Conservation (phyloP, 768 basidiomycete genomes). For the Hygrocybe punicea region DNA sequence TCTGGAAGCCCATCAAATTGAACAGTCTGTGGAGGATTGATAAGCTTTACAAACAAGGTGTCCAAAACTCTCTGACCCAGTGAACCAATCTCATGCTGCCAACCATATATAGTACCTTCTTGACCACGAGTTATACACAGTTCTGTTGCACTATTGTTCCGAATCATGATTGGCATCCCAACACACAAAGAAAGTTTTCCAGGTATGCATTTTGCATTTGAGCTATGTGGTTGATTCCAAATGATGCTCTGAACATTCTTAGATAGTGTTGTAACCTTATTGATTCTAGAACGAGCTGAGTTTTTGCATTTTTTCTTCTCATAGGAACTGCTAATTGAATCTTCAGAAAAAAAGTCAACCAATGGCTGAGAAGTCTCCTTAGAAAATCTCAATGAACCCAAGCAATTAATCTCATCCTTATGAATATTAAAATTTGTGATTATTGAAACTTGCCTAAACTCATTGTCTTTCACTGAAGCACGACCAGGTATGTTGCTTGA, state of each 20-base stretch:
- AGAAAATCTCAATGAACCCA: slow-evolving; percentile 34
- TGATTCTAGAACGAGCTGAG: background rate
- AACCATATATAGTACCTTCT: slow-evolving; percentile 26
- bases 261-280: background rate
- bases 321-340: slow-evolving; percentile 5
- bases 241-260: slow-evolving; percentile 1
- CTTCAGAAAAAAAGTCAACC: slow-evolving; percentile 24
- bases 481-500: slow-evolving; percentile 11
- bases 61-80: slow-evolving; percentile 17
- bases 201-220: slow-evolving; percentile 19
- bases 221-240: slow-evolving; percentile 9
- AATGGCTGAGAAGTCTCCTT: slow-evolving; percentile 26
- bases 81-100: slow-evolving; percentile 16
- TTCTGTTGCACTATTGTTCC: slow-evolving; percentile 28
- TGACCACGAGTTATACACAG: slow-evolving; percentile 32
- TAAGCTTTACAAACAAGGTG: slow-evolving; percentile 18
- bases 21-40: slow-evolving; percentile 11
- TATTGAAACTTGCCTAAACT: slow-evolving; percentile 35
- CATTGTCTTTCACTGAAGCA: slow-evolving; percentile 8
- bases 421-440: slow-evolving; percentile 38
- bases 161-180: slow-evolving; percentile 30
- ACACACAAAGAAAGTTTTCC: slow-evolving; percentile 30
- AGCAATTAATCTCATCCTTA: slow-evolving; percentile 38
- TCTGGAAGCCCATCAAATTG: slow-evolving; percentile 2
- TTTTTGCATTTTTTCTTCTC: background rate